Base-by-base conservation (phyloP, 2,329 filamentous ascomycete genomes). In the Ilyonectria destructans region DNA sequence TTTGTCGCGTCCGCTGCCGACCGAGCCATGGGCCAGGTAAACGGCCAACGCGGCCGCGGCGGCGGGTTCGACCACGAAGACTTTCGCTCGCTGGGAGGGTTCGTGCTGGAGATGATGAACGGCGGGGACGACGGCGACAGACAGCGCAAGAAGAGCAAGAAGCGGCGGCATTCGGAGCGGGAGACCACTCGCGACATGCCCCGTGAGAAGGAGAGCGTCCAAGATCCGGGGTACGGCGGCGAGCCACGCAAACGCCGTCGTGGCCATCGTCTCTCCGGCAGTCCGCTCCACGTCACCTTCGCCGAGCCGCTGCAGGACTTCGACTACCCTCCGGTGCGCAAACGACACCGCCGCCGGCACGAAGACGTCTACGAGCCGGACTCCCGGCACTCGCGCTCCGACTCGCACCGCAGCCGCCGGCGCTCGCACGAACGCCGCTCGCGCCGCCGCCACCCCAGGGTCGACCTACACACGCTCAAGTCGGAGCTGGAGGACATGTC, bases 401-500 rank as follows among this genome's bases (percentile, higher is more conserved):
- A 23, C 43, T 43, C 56, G 40, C 40, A 48, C 26, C 56, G 56
- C 40, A 48, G 35, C 43, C 37, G 19, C 37, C 37, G 37, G 26
- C 15, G 29, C 58, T 21, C 4, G 23, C 15, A 49, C 35, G 29
- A 55, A 21, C 55, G 37, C 9, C 40, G 60, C 12, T 45, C 56
- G n/a, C 33, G 48, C 23, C 56, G 61, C 13, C 61, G 29, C 40
- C 31, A 48, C 33, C 29, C 29, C 33, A 35, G 26, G 43, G 57
- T 76, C 2, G 71, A 76, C 54, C 70, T 76, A 29, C 73, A 67
- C 58, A 69, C 62, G 4, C 71, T 76, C 45, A 69, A 63, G 60
- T 68, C 71, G n/a, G 74, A 76, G 31, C 65, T 76, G 19, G 74
- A 76, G 37, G 68, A 67, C 54, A 76, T 76, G 74, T 76, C 74